Percentiles rank a stretch among this genome's conserved stretches.
These are phyloP conservation scores for Geotrichum bryndzae DNA, from an alignment of 1,139 yeast genomes.

Conservation along the genomic window DNA sequence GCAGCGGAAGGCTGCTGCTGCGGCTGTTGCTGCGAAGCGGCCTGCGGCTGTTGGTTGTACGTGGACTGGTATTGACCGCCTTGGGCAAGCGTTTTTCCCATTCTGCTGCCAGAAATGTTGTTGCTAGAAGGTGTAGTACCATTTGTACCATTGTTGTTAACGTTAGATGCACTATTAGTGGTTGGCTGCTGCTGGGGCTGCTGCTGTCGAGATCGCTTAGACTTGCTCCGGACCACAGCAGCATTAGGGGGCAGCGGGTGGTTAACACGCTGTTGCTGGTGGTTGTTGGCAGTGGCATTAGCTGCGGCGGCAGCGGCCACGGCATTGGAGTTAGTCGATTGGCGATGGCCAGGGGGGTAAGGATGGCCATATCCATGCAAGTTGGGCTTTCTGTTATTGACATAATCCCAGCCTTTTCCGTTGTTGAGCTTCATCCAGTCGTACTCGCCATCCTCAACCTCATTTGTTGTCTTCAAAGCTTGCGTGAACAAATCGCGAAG, in stretches of 20 bases:
- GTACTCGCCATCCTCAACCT: slow-evolving; percentile 75
- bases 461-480: slow-evolving; percentile 64
- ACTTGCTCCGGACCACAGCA: slow-evolving; percentile 31
- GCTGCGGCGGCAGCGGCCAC: background rate
- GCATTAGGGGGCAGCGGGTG: slow-evolving; percentile 30
- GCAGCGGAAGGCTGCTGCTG: slow-evolving; percentile 6
- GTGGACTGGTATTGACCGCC: slow-evolving; percentile 16
- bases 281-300: background rate
- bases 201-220: slow-evolving; percentile 26
- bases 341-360: slow-evolving; percentile 41
- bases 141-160: background rate
- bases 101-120: slow-evolving; percentile 8
- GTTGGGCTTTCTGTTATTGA: slow-evolving; percentile 78
- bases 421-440: slow-evolving; percentile 94
- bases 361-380: slow-evolving; percentile 85
- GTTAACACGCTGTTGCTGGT: slow-evolving; percentile 19
- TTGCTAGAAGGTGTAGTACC: slow-evolving; percentile 4
- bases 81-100: slow-evolving; percentile 15
- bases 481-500: slow-evolving; percentile 69
- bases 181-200: slow-evolving; percentile 11
- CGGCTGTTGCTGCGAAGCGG: slow-evolving; percentile 17
- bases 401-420: slow-evolving; percentile 88
- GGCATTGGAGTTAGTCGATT: slow-evolving; percentile 1
- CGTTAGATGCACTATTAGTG: background rate
- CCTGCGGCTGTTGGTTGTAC: slow-evolving; percentile 22